A percentile compares a stretch with the other conserved stretches of the same genome.
phyloP scores from a whole-genome alignment of 768 basidiomycete genomes.

The Glaciozyma antarctica region DNA sequence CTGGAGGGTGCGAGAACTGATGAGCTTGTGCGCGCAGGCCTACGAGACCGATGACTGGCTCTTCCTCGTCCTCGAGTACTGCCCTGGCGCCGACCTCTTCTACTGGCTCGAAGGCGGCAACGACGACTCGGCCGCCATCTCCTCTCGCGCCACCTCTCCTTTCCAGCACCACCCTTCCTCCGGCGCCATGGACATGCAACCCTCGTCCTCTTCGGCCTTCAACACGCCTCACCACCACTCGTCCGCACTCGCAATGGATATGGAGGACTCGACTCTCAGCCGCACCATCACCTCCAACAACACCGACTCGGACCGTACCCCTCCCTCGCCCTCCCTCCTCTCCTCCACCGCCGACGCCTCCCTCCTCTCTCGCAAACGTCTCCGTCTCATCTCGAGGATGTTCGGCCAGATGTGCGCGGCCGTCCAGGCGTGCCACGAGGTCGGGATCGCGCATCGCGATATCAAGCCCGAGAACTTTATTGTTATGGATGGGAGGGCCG shows the following conservation, averaged over 20 bases:
- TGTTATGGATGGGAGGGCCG: conserved; percentile 65
- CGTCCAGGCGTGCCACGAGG: conserved; percentile 84
- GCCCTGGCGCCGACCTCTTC: conserved; percentile 93
- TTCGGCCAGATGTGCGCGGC: conserved; percentile 98
- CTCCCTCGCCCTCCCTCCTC: conserved; percentile 86
- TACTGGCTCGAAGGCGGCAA: conserved; percentile 95
- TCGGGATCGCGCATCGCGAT: conserved; percentile 86
- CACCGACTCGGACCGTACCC: conserved; percentile 46
- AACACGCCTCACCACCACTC: neutral
- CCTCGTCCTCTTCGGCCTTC: neutral
- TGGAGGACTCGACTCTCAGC: conserved; percentile 32
- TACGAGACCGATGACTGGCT: conserved; percentile 85
- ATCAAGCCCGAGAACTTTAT: conserved; percentile 99
- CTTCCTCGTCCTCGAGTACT: conserved; percentile 86
- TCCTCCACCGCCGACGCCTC: conserved; percentile 63
- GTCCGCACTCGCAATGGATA: conserved; percentile 16
- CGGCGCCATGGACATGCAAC: no score
- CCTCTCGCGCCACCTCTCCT: conserved; percentile 33
- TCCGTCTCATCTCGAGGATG: conserved; percentile 92
- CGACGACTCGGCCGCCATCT: conserved; percentile 30
- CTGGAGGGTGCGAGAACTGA: neutral
- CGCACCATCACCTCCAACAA: conserved; percentile 37
- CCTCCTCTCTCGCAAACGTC: conserved; percentile 72
- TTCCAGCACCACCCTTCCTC: conserved; percentile 1
- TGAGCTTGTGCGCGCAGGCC: conserved; percentile 43